These are phyloP conservation scores for Hypoxylon sp. DNA, from an alignment of 2,329 filamentous ascomycete species.

Conservation along the genomic window DNA sequence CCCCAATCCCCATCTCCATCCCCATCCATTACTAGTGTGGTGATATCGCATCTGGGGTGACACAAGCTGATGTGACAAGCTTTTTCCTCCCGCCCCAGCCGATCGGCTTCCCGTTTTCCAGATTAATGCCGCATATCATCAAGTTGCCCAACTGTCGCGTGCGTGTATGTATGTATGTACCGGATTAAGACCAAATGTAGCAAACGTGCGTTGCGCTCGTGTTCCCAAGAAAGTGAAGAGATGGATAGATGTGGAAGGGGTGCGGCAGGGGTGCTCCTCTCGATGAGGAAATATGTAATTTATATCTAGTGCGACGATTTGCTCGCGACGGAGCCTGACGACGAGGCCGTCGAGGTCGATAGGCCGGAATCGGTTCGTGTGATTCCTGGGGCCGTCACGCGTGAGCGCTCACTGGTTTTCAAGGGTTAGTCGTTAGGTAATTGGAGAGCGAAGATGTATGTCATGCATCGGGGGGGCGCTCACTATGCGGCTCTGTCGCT, in stretches of 20 bases:
- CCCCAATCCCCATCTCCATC: not conserved
- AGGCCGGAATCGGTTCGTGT: constrained; percentile 49
- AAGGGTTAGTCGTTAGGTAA: constrained; percentile 32
- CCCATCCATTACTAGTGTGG: constrained; percentile 10
- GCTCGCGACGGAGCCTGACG: constrained; percentile 35
- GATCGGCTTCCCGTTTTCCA: constrained; percentile 35
- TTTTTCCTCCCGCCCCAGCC: constrained; percentile 38
- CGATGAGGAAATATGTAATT: constrained; percentile 11
- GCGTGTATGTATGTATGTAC: constrained; percentile 1
- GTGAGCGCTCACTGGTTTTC: constrained; percentile 44
- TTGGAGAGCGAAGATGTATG: not conserved
- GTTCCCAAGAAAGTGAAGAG: constrained; percentile 5
- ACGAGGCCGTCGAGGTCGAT: constrained; percentile 47
- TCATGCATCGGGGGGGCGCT: constrained; percentile 23
- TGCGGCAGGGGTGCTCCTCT: constrained; percentile 19
- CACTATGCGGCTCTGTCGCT: constrained; percentile 54
- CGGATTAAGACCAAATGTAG: constrained; percentile 3
- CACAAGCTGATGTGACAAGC: constrained; percentile 45
- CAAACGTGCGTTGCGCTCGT: constrained; percentile 6
- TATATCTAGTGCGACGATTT: constrained; percentile 41
- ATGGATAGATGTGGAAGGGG: constrained; percentile 3
- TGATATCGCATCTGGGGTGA: constrained; percentile 35
- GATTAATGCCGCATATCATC: constrained; percentile 40
- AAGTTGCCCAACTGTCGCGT: constrained; percentile 15
- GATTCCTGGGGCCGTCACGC: constrained; percentile 39